phyloP scores from a whole-genome alignment of 2,329 filamentous ascomycete species.

The Cladosporium sp. region DNA sequence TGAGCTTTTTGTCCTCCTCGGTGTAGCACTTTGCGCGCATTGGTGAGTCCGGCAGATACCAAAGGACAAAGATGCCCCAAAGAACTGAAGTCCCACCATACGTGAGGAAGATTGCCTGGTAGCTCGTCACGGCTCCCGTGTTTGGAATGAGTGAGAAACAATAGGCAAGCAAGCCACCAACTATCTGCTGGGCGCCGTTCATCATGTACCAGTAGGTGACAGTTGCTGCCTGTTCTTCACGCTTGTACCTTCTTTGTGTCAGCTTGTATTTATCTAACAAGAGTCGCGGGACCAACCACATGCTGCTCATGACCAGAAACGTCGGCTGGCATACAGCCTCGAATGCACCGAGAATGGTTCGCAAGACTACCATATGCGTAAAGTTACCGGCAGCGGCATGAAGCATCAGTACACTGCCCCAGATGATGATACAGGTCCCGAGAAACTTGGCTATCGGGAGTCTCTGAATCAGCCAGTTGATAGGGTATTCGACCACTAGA shows the following conservation, averaged over 20 bases:
- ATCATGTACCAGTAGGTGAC: neutral
- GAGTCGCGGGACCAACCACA: constrained; percentile 54
- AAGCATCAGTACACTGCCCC: constrained; percentile 57
- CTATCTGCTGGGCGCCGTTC: constrained; percentile 61
- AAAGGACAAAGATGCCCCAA: constrained; percentile 59
- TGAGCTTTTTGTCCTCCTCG: constrained; percentile 55
- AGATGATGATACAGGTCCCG: constrained; percentile 58
- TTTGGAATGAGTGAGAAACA: constrained; percentile 35
- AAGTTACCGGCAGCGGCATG: constrained; percentile 61
- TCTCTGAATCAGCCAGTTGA: constrained; percentile 58
- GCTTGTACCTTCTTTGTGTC: constrained; percentile 60
- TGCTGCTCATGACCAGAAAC: constrained; percentile 61
- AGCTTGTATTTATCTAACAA: constrained; percentile 17
- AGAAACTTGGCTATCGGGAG: constrained; percentile 59
- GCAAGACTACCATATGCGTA: constrained; percentile 52
- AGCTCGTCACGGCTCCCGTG: constrained; percentile 35
- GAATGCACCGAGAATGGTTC: constrained; percentile 66
- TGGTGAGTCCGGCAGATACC: constrained; percentile 62
- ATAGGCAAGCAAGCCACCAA: constrained; percentile 64
- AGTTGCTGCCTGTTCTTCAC: constrained; percentile 58
- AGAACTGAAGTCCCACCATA: constrained; percentile 60
- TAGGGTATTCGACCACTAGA: constrained; percentile 66
- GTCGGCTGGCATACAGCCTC: constrained; percentile 65
- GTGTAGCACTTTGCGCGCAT: constrained; percentile 67
- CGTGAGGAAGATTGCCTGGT: constrained; percentile 64